Conservation (phyloP, 352 stramenopile species). For the Globisporangium yorkense region DNA sequence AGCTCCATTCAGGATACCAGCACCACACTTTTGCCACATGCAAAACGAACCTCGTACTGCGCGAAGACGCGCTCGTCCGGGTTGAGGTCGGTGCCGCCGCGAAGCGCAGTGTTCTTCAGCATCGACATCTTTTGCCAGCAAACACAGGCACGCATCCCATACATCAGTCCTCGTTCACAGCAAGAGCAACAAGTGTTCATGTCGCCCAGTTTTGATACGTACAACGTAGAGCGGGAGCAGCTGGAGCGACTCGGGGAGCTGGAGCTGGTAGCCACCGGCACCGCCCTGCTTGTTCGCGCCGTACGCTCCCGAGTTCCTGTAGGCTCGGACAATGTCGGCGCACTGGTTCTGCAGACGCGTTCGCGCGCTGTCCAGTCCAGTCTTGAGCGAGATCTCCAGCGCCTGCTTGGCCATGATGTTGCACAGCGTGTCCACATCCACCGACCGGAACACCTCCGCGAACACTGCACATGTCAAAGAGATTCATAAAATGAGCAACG, state of each 20-base stretch:
- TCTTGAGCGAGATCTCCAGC: slow-evolving; percentile 93
- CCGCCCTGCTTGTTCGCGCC: slow-evolving; percentile 54
- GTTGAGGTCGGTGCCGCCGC: slow-evolving; percentile 95
- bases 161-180: background rate
- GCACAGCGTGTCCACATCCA: slow-evolving; percentile 91
- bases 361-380: slow-evolving; percentile 92
- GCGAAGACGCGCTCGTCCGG: slow-evolving; percentile 94
- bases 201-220: slow-evolving; percentile 12
- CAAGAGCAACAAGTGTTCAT: background rate
- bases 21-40: background rate
- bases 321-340: slow-evolving; percentile 92
- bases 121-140: slow-evolving; percentile 86
- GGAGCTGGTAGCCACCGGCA: slow-evolving; percentile 62
- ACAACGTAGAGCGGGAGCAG: slow-evolving; percentile 95
- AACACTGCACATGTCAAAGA: slow-evolving; percentile 45
- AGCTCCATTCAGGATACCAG: too few relatives aligned
- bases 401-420: slow-evolving; percentile 95
- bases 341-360: slow-evolving; percentile 89
- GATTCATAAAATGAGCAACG: background rate
- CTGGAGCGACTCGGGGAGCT: slow-evolving; percentile 89
- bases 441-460: slow-evolving; percentile 89
- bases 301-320: slow-evolving; percentile 76
- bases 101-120: slow-evolving; percentile 96
- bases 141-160: background rate
- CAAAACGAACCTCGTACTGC: slow-evolving; percentile 74